Evolutionary conservation across 2,329 filamentous ascomycete genomes (phyloP), one percentile per base, ranked within the genome.

Genomic region (Ophiognomonia clavigignenti-juglandacearum): DNA sequence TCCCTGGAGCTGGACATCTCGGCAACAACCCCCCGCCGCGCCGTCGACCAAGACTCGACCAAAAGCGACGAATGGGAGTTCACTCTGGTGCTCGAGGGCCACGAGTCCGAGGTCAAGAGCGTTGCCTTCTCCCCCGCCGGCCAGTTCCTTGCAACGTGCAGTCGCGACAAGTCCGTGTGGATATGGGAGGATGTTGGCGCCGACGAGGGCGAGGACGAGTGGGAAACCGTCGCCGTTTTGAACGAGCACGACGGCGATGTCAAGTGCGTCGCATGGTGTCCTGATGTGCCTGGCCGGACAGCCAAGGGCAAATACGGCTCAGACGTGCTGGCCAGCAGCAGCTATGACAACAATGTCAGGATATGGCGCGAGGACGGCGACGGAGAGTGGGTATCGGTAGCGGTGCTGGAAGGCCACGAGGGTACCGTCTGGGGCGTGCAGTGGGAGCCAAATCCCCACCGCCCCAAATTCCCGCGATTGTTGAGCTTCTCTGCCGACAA

Each of bases 161-260:
- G 83, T 44, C 79, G 93, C 40, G 93, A 98, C 64, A 97, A 97
- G 71, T 86, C 82, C 14, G 88, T 97, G 16, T 98, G 93, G 93
- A 88, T 98, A 58, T 98, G 93, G 93, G 93, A 98, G 67, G 93
- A 97, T 64, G 79, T 96, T 45, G 79, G 80, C 32, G 68, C 69
- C 8, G 69, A 71, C 46, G 85, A 87, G 56, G 86, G 85, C 14
- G 91, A 95, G 46, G 92, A 96, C 64, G 93, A 97, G 63, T 97
- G 91, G 72, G 93, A 98, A 74, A 97, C 93, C 2, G 83, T 97
- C 14, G 93, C 92, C 0, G 92, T 97, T 44, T 75, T 97, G 59
- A 89, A 88, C 66, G 93, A 97, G 68, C 93, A 98, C 64, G 86
- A 91, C 39, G 91, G 88, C 19, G 93, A 98, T 67, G 91, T 98